These are phyloP conservation scores for Penstemon eatonii DNA, from an alignment of 257 asterid genomes.

Conservation along the genomic window DNA sequence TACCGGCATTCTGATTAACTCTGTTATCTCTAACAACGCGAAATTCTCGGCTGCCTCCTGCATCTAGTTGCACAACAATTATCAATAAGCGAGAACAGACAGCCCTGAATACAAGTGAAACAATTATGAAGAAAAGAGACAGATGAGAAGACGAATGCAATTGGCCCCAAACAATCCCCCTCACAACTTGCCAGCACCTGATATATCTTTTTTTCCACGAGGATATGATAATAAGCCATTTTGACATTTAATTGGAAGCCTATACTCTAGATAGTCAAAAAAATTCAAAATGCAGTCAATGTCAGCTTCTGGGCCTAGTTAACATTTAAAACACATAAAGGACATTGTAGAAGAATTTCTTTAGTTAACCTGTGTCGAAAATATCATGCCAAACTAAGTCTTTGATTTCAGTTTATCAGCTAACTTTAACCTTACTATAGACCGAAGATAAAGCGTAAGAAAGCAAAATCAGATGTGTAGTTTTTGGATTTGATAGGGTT, in stretches of 20 bases:
- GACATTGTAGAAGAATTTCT: background rate
- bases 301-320: background rate
- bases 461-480: too few species aligned
- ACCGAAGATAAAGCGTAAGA: too few species aligned
- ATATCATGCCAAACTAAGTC: background rate
- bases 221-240: background rate
- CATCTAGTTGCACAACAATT: slow-evolving; percentile 39
- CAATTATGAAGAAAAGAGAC: slow-evolving; percentile 5
- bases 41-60: slow-evolving; percentile 71
- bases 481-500: too few species aligned
- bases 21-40: slow-evolving; percentile 94
- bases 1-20: slow-evolving; percentile 50
- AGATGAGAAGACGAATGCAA: slow-evolving; percentile 3
- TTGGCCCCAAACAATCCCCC: background rate
- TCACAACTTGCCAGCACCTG: slow-evolving; percentile 5
- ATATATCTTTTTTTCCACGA: slow-evolving; percentile 4
- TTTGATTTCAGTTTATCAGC: background rate
- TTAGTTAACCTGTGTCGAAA: background rate
- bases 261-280: too few species aligned
- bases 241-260: background rate
- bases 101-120: background rate
- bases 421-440: background rate
- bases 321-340: background rate
- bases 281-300: background rate
- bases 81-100: slow-evolving; percentile 28